A percentile compares a stretch with the other conserved stretches of the same genome.
Evolutionary conservation across 805 yeast genomes (phyloP).

Genomic region (Nakazawaea sp.): DNA sequence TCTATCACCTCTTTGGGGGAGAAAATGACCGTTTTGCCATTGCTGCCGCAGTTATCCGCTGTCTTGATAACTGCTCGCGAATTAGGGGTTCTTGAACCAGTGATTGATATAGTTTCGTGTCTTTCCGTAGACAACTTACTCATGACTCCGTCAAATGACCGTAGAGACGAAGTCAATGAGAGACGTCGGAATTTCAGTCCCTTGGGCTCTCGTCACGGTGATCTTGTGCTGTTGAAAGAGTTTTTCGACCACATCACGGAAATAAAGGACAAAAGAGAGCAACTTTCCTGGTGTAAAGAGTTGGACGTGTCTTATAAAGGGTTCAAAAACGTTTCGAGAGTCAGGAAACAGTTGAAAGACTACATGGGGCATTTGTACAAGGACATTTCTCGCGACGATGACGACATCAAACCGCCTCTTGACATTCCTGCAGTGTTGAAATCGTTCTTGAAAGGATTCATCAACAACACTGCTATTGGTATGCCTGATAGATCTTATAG

Average conservation of each 20-base stretch:
- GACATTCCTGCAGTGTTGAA: conserved; percentile 59
- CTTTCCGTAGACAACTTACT: conserved; percentile 87
- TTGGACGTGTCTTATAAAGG: conserved; percentile 73
- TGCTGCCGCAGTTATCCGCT: conserved; percentile 87
- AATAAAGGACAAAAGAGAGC: conserved; percentile 43
- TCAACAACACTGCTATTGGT: conserved; percentile 88
- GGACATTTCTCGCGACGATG: conserved; percentile 22
- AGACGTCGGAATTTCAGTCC: conserved; percentile 63
- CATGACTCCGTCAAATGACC: conserved; percentile 71
- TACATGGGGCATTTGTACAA: conserved; percentile 49
- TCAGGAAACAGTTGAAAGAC: conserved; percentile 66
- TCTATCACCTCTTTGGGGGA: conserved; percentile 73
- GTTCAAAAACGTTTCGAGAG: conserved; percentile 66
- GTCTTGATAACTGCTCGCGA: conserved; percentile 70
- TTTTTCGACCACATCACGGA: conserved; percentile 50
- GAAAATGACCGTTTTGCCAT: conserved; percentile 82
- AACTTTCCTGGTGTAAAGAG: conserved; percentile 78
- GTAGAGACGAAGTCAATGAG: conserved; percentile 79
- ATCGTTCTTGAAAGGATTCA: conserved; percentile 76
- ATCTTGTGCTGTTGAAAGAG: conserved; percentile 76
- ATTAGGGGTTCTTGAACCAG: conserved; percentile 45
- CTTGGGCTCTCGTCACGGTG: conserved; percentile 73
- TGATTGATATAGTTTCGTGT: conserved; percentile 87
- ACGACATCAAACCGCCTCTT: conserved; percentile 23
- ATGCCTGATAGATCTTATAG: conserved; percentile 91